These are phyloP conservation scores for Daldinia vernicosa DNA, from an alignment of 495 filamentous ascomycete genomes.

Conservation along the genomic window DNA sequence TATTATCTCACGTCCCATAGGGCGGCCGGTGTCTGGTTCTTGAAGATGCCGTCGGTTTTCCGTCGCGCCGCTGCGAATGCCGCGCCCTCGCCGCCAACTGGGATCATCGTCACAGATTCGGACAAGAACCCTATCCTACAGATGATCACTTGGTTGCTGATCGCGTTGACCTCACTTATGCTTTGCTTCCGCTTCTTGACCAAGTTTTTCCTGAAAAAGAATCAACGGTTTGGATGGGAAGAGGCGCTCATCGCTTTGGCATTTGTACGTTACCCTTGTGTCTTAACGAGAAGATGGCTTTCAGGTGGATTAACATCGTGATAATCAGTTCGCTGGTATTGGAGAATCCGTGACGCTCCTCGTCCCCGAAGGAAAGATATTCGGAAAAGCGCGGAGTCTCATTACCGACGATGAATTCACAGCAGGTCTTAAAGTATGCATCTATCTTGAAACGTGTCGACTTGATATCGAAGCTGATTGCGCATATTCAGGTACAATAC, in stretches of 20 bases:
- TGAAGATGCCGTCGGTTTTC: conserved; percentile 26
- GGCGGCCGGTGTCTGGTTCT: not conserved
- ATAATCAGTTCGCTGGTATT: conserved; percentile 33
- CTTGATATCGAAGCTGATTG: conserved; percentile 6
- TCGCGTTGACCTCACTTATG: conserved; percentile 40
- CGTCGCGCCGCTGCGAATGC: conserved; percentile 26
- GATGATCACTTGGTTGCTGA: conserved; percentile 43
- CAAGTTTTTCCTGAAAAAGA: conserved; percentile 42
- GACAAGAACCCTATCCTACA: conserved; percentile 43
- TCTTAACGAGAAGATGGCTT: not conserved
- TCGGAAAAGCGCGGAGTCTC: conserved; percentile 30
- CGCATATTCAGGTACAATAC: conserved; percentile 30
- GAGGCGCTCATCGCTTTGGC: conserved; percentile 38
- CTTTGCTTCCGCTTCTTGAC: conserved; percentile 41
- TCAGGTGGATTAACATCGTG: conserved; percentile 15
- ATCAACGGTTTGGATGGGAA: conserved; percentile 35
- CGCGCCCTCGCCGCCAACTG: conserved; percentile 16
- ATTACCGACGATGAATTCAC: conserved; percentile 29
- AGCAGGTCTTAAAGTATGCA: conserved; percentile 35
- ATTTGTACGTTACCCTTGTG: conserved; percentile 34
- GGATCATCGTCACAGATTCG: conserved; percentile 35
- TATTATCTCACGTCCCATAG: conserved; percentile 3
- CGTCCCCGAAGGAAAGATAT: conserved; percentile 29
- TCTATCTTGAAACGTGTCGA: not conserved
- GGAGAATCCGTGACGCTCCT: conserved; percentile 41